Percentiles rank a stretch among this genome's conserved stretches.
These are phyloP conservation scores for Saccharum hybrid DNA, from an alignment of 202 grass and related monocot genomes.

Conservation along the genomic window DNA sequence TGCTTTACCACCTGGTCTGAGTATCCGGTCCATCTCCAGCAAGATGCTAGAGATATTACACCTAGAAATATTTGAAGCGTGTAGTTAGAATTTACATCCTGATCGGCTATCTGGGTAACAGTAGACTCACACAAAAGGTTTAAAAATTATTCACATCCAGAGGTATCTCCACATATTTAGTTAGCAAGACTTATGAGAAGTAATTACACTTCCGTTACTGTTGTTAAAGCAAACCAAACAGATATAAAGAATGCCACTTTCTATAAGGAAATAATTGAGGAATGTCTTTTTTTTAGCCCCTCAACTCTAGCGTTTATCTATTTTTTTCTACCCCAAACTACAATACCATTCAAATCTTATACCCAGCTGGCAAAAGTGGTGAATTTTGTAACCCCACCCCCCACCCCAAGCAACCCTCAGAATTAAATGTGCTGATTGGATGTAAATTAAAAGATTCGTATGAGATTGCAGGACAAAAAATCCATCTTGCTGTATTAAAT, in stretches of 20 bases:
- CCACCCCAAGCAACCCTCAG: background rate
- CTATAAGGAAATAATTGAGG: background rate
- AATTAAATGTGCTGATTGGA: background rate
- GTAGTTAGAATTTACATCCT: background rate
- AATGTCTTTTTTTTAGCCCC: background rate
- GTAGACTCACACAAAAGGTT: background rate
- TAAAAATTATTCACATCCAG: background rate
- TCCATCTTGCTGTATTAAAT: background rate
- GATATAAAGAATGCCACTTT: background rate
- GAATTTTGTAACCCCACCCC: background rate
- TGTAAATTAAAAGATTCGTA: background rate
- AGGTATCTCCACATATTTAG: no score
- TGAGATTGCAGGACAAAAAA: background rate
- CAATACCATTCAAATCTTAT: background rate
- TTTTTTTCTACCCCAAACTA: background rate
- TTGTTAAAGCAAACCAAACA: conserved; percentile 20
- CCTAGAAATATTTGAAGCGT: conserved; percentile 36
- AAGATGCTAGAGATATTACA: conserved; percentile 88
- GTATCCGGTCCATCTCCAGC: conserved; percentile 95
- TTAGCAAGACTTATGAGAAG: no score
- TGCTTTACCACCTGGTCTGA: conserved; percentile 79
- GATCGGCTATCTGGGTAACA: background rate
- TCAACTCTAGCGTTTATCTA: background rate
- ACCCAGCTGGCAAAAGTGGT: background rate
- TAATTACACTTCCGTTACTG: background rate